These are phyloP conservation scores for Tetradesmus obliquus DNA, from an alignment of 139 green algal species.

Conservation along the genomic window DNA sequence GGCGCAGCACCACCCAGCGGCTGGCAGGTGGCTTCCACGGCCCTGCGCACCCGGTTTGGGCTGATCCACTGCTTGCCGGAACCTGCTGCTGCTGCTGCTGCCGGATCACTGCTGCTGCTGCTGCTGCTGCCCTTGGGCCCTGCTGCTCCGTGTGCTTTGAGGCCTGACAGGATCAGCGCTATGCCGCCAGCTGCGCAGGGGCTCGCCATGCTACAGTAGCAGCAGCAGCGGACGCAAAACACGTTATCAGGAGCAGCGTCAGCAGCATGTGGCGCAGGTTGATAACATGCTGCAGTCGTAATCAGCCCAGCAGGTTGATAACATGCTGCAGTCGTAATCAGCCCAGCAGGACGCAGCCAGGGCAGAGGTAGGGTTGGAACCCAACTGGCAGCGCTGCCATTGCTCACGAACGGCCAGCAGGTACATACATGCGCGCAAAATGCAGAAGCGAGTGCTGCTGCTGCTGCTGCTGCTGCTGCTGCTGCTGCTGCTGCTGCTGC, in stretches of 20 bases:
- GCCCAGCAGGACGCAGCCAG: conserved; percentile 85
- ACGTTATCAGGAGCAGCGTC: neutral
- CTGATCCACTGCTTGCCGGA: conserved; percentile 38
- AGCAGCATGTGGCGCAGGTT: neutral
- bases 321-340: neutral
- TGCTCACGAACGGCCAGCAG: neutral
- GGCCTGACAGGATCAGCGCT: neutral
- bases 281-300: neutral
- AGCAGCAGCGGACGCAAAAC: neutral
- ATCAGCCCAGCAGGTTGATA: conserved; percentile 61
- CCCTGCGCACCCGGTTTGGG: conserved; percentile 63
- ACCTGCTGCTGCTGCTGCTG: conserved; percentile 20
- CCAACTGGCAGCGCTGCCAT: neutral
- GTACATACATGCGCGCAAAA: neutral
- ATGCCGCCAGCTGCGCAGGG: conserved; percentile 29
- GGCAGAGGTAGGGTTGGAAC: neutral
- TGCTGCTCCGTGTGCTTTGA: conserved; percentile 12
- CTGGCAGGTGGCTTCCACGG: conserved; percentile 81
- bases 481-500: neutral
- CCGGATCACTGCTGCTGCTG: neutral
- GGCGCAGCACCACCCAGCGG: conserved; percentile 53
- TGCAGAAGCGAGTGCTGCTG: neutral
- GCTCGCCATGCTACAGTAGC: neutral
- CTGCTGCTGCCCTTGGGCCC: conserved; percentile 24
- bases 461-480: neutral